Evolutionary conservation across 2,329 filamentous ascomycete genomes (phyloP), one percentile per base, ranked within the genome.

Genomic region (Penicillium sp.): DNA sequence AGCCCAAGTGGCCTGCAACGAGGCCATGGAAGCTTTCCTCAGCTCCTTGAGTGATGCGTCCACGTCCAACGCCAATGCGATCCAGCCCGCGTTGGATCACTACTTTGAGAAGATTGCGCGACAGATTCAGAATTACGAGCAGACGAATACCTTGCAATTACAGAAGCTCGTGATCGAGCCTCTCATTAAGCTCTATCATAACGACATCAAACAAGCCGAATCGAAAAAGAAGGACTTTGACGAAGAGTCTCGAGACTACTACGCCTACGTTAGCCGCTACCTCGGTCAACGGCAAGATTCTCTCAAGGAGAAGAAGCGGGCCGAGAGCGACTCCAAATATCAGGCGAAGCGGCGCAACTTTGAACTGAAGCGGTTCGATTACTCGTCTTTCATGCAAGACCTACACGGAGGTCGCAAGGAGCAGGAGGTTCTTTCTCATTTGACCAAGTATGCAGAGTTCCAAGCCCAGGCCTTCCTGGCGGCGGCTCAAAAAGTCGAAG

Each of bases 321-420:
- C 82, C 36, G 90, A 96, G 60, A 96, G 90, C 59, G 93, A 98
- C 67, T 86, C 88, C 29, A 98, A 98, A 65, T 98, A 97, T 65
- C 91, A 97, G 67, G 83, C 80, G 39, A 97, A 97, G 73, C 82
- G 90, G 56, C 84, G 88, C 39, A 95, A 90, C 58, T 98, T 98
- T 62, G 93, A 98, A 73, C 78, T 98, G 48, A 96, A 95, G 73
- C 85, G 94, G 8, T 98, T 98, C 62, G 94, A 98, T 69, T 98
- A 98, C 67, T 97, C 91, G 3, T 95, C 89, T 11, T 98, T 97
- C 65, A 95, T 98, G 88, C 91, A 97, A 63, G 93, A 98, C 73
- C 77, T 98, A n/a, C 93, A 97, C 54, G 93, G 93, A 28, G 93
- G 93, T n/a, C 85, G 93, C 53, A 98, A 97, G 67, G 93, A 98